Percentiles rank a stretch among this genome's conserved stretches.
These are phyloP conservation scores for Penstemon davidsonii DNA, from an alignment of 257 asterid species.

Conservation along the genomic window DNA sequence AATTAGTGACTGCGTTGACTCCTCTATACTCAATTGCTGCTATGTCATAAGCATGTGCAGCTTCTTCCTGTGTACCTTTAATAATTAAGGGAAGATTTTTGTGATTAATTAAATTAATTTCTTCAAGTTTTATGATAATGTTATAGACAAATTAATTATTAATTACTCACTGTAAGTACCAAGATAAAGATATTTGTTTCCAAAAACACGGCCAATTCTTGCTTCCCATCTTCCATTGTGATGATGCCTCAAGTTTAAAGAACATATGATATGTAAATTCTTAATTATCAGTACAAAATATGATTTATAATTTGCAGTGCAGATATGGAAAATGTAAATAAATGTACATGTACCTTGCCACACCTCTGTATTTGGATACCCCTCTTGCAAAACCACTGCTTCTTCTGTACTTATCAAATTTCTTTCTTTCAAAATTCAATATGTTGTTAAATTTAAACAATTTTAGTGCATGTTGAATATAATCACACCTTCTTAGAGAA, in stretches of 20 bases:
- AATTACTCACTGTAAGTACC: constrained; percentile 58
- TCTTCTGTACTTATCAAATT: constrained; percentile 39
- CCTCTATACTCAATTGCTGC: constrained; percentile 83
- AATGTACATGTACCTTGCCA: constrained; percentile 50
- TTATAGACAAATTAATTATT: neutral
- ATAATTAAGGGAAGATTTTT: neutral
- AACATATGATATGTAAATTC: neutral
- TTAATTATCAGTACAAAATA: constrained; percentile 16
- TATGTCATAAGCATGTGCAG: constrained; percentile 68
- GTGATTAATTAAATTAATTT: neutral
- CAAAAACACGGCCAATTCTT: constrained; percentile 68
- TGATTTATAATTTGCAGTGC: neutral
- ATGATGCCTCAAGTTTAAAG: constrained; percentile 50
- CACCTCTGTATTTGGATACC: constrained; percentile 77
- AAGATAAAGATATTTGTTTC: constrained; percentile 70
- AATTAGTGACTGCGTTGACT: constrained; percentile 67
- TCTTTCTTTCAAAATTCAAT: neutral
- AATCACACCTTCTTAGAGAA: constrained; percentile 65
- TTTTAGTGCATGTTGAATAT: neutral
- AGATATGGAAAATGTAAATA: neutral
- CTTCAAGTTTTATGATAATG: neutral
- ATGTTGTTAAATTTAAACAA: neutral
- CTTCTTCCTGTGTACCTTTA: constrained; percentile 81
- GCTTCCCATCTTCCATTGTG: constrained; percentile 88
- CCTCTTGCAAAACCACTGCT: constrained; percentile 89